A percentile compares a stretch with the other conserved stretches of the same genome.
Evolutionary conservation across 257 asterid genomes (phyloP).

Genomic region (Plectranthus barbatus): DNA sequence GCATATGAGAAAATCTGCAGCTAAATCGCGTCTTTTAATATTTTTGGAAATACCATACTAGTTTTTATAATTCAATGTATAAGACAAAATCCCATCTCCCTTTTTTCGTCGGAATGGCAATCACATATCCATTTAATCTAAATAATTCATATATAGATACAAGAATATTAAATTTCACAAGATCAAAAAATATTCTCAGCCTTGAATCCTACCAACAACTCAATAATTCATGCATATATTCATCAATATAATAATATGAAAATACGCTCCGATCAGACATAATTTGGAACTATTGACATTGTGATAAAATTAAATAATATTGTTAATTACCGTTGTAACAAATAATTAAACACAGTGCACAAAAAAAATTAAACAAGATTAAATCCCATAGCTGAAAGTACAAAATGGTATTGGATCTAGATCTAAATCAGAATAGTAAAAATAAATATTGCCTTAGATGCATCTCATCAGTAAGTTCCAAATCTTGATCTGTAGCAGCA

Average conservation of each 20-base stretch:
- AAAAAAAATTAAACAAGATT: background rate
- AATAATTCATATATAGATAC: background rate
- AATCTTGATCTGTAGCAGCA: constrained; percentile 22
- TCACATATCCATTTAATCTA: background rate
- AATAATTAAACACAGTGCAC: background rate
- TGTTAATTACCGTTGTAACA: background rate
- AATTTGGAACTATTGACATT: background rate
- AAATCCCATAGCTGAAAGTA: constrained; percentile 7
- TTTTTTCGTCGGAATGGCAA: background rate
- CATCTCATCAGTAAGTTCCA: constrained; percentile 15
- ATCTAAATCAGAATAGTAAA: constrained; percentile 30
- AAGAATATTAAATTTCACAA: background rate
- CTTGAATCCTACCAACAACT: constrained; percentile 3
- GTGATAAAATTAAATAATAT: background rate
- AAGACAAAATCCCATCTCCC: too few species aligned
- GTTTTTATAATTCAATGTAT: too few species aligned
- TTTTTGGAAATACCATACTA: too few species aligned
- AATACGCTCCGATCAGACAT: background rate
- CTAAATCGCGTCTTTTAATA: too few species aligned
- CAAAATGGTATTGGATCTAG: constrained; percentile 36
- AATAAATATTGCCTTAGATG: constrained; percentile 6
- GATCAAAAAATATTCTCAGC: background rate
- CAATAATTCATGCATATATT: background rate
- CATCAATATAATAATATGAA: background rate
- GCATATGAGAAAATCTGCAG: too few species aligned